Base-by-base conservation (phyloP, 176 grass and related monocot genomes). In the Rhynchospora pubera region DNA sequence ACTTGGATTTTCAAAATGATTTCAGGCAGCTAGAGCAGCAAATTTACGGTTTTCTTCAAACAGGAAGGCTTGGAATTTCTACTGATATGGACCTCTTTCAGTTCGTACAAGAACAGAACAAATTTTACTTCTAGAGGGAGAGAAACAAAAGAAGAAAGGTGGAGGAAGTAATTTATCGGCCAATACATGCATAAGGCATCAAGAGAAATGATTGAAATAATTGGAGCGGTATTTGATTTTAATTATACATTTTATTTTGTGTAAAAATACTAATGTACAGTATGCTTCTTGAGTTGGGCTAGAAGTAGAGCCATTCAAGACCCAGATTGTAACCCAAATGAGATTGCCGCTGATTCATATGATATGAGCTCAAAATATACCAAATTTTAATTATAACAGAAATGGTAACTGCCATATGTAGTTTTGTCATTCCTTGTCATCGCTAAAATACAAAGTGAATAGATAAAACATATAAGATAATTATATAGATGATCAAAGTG, bases 41-140 rank as follows among this genome's bases (percentile, higher is more conserved):
- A 28, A 34, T 81, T 18, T 81, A 24, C 10, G 57, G 57, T 86
- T 90, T 85, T 82, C 78, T 86, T 15, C 85, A 85, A 66, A 60
- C 86, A 0, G 90, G 78, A 57, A 92, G 83, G 59, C 63, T 92
- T 32, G 86, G 46, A 72, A 73, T 84, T 34, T 86, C 81, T 6
- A 85, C 83, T 43, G 91, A 97, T 24, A 65, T 42, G 16, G 85
- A 89, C 57, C 73, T 89, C 34, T 85, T 89, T 87, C 66, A 39
- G 59, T 43, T 70, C 45, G 86, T 77, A 76, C 60, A 77, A 23
- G 74, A 85, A 34, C 73, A 85, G 79, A 89, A 82, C 61, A 81
- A 48, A 51, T 50, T 60, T 81, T 23, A 63, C 50, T 24, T 81
- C 14, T 65, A 81, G 79, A 64, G 57, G 43, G 9, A 75, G 56